Evolutionary conservation across 345 rosid genomes (phyloP).

Genomic region (Erysimum cheiranthoides): DNA sequence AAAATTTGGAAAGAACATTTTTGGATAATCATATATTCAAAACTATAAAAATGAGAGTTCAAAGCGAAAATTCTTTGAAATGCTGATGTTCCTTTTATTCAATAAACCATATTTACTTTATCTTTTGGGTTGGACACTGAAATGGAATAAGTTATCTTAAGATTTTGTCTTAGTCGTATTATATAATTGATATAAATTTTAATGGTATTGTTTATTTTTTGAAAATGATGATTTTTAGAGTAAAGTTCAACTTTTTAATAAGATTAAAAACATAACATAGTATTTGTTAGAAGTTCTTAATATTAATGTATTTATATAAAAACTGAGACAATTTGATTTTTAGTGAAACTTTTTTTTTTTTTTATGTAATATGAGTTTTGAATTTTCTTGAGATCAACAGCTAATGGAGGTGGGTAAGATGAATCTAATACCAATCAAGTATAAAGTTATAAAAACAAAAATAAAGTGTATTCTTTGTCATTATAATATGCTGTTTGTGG

Average conservation of each 20-base stretch:
- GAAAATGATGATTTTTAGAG: neutral
- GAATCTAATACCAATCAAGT: slow-evolving; percentile 51
- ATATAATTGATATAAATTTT: neutral
- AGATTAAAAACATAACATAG: neutral
- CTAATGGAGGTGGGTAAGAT: slow-evolving; percentile 50
- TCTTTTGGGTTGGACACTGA: neutral
- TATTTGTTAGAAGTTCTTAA: neutral
- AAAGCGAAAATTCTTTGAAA: neutral
- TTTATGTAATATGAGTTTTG: slow-evolving; percentile 2
- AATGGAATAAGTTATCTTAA: neutral
- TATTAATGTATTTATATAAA: slow-evolving; percentile 4
- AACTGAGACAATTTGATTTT: neutral
- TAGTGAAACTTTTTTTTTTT: neutral
- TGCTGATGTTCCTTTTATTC: neutral
- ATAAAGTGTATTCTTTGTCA: slow-evolving; percentile 44
- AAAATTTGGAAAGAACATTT: neutral
- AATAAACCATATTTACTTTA: neutral
- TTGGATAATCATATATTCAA: neutral
- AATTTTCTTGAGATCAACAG: slow-evolving; percentile 32
- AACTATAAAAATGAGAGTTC: neutral
- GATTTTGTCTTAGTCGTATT: neutral
- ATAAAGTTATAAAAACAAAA: slow-evolving; percentile 40
- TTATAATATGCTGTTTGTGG: slow-evolving; percentile 47
- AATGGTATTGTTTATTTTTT: neutral
- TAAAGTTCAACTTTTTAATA: neutral